A percentile compares a stretch with the other conserved stretches of the same genome.
phyloP scores from a whole-genome alignment of 2,329 filamentous ascomycete genomes.

The Aureobasidium sp. region DNA sequence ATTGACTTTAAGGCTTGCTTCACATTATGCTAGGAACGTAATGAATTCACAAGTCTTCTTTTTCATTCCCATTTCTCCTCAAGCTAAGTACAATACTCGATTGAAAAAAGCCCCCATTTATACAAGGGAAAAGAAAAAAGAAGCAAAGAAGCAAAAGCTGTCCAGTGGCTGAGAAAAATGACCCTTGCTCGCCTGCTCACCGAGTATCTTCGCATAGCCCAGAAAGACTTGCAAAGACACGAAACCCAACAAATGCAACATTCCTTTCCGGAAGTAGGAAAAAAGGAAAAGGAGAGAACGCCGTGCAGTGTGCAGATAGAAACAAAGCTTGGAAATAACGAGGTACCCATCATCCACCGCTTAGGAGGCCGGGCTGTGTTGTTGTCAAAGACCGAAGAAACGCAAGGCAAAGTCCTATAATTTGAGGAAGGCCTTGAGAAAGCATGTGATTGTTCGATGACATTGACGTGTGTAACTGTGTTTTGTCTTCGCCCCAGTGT shows the following conservation, averaged over 20 bases:
- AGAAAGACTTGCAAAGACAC: neutral
- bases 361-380: neutral
- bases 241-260: constrained; percentile 2
- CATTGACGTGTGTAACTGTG: neutral
- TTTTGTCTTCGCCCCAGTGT: neutral
- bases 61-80: neutral
- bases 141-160: neutral
- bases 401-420: neutral
- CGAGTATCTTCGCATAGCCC: neutral
- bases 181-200: neutral
- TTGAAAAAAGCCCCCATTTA: neutral
- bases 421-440: neutral
- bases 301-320: neutral
- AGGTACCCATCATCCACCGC: neutral
- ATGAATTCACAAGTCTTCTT: neutral
- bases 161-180: neutral
- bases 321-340: neutral
- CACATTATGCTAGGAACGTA: neutral
- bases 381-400: neutral
- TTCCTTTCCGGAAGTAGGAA: neutral
- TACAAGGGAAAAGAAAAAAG: neutral
- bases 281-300: neutral
- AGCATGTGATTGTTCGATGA: neutral
- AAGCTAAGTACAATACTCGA: constrained; percentile 2
- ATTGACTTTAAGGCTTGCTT: neutral